Evolutionary conservation across 345 rosid genomes (phyloP).

Genomic region (Capsella bursapastoris): DNA sequence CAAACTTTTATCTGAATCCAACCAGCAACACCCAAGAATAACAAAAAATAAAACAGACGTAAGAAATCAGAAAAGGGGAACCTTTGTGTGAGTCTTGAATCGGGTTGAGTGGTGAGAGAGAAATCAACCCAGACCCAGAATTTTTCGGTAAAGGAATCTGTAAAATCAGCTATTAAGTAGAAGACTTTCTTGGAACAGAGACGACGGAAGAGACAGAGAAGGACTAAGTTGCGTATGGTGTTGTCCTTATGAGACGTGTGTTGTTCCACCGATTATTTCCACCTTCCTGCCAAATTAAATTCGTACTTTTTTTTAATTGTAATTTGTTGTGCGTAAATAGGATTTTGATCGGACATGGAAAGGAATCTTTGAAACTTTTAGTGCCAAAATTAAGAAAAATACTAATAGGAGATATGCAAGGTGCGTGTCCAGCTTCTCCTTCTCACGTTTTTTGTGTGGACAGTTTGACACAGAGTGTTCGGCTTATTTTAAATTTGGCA

Average conservation of each 20-base stretch:
- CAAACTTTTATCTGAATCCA: neutral
- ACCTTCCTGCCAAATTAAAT: neutral
- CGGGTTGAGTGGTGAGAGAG: constrained; percentile 35
- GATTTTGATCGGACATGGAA: constrained; percentile 20
- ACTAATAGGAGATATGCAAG: neutral
- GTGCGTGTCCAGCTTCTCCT: constrained; percentile 46
- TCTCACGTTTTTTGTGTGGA: constrained; percentile 42
- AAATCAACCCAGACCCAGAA: constrained; percentile 38
- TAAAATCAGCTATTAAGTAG: constrained; percentile 10
- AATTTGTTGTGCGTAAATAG: neutral
- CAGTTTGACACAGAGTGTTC: neutral
- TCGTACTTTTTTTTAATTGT: neutral
- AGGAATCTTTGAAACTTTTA: constrained; percentile 16
- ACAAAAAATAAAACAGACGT: neutral
- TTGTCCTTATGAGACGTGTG: constrained; percentile 31
- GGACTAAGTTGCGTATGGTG: constrained; percentile 36
- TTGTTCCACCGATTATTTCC: constrained; percentile 9
- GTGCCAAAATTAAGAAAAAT: neutral
- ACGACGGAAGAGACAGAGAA: neutral
- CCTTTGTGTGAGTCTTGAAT: constrained; percentile 34
- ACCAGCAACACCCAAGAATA: neutral
- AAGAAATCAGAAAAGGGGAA: constrained; percentile 12
- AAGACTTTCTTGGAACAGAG: constrained; percentile 16
- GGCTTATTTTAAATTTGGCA: neutral
- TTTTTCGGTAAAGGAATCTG: neutral